Base-by-base conservation (phyloP, 1,139 yeast species). In the Blastobotrys indianensis region DNA sequence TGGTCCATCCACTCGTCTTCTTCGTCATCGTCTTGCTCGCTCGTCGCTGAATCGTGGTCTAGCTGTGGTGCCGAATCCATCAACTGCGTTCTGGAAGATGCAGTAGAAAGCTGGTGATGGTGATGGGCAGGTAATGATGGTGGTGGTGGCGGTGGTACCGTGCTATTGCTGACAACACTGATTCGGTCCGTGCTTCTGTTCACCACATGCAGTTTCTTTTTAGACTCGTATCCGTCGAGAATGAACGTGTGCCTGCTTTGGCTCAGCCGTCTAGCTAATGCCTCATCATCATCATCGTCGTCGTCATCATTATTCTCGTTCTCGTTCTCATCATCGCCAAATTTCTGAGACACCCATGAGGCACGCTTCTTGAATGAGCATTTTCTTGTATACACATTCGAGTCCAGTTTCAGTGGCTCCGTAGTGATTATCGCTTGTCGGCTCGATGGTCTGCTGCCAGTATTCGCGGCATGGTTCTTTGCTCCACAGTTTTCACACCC, bases 181-280 rank as follows among this genome's bases (percentile, higher is more conserved):
- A 42, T 38, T 20, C 30, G 32, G 29, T 42, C 44, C 4, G 42
- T 36, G 9, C 42, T 50, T 15, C 39, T 39, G 42, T 58, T 58
- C 15, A 58, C 54, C 5, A 57, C 61, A 41, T 55, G 54, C 25
- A 58, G 53, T 42, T 49, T 52, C 7, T 58, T 54, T 20, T 45
- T 48, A 5, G 47, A 30, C 40, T 53, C 53, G 41, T 59, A 59
- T 4, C 63, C 63, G 3, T 59, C 52, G 17, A 59, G 53, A 53
- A 56, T 56, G 48, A 59, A 59, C 51, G 45, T 42, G 12, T 44
- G 41, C 17, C 3, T 29, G 30, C 4, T 11, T n/a, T n/a, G n/a
- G 20, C 36, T 23, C 15, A 7, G 20, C 29, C 9, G 4, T n/a
- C 23, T 13, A 20, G 25, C 25, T 4, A 20, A 4, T 4, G 7